These are phyloP conservation scores for Blastosporella zonata DNA, from an alignment of 1,284 basidiomycete genomes.

Conservation along the genomic window DNA sequence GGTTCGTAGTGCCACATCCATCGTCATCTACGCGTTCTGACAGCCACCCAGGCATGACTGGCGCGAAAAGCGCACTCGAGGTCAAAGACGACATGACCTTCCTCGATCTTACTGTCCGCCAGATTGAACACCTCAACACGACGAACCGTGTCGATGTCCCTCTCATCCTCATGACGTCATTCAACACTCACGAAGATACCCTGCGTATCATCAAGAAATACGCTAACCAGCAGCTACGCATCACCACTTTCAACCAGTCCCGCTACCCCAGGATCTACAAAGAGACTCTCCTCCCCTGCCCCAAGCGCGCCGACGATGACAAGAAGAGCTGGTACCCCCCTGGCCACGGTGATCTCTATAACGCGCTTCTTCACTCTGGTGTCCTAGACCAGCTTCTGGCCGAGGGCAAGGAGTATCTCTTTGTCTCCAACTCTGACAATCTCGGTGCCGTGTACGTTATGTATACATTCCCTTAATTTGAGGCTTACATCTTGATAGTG, in stretches of 20 bases:
- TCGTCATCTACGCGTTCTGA: neutral
- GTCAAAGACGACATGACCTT: slow-evolving; percentile 99
- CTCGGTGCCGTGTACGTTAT: slow-evolving; percentile 89
- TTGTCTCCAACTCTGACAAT: slow-evolving; percentile 99
- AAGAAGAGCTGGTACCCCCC: slow-evolving; percentile 99
- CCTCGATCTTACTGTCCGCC: slow-evolving; percentile 94
- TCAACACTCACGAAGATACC: slow-evolving; percentile 98
- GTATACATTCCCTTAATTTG: slow-evolving; percentile 20
- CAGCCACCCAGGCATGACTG: slow-evolving; percentile 73
- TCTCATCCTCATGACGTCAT: slow-evolving; percentile 99
- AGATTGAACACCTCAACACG: slow-evolving; percentile 90
- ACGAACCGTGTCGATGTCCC: slow-evolving; percentile 81
- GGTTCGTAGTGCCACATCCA: slow-evolving; percentile 42
- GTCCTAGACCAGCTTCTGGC: slow-evolving; percentile 93
- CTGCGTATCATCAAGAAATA: slow-evolving; percentile 99
- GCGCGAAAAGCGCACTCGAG: slow-evolving; percentile 88
- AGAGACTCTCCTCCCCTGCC: slow-evolving; percentile 90
- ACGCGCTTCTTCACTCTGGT: slow-evolving; percentile 91
- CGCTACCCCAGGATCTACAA: slow-evolving; percentile 97
- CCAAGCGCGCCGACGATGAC: slow-evolving; percentile 84
- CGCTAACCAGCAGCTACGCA: slow-evolving; percentile 95
- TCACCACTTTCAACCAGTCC: slow-evolving; percentile 97
- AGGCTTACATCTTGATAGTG: slow-evolving; percentile 37
- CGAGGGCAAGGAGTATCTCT: slow-evolving; percentile 98
- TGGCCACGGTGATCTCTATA: slow-evolving; percentile 97